phyloP scores from a whole-genome alignment of 148 eudicot species.

The Rhododendron kiyosumense region DNA sequence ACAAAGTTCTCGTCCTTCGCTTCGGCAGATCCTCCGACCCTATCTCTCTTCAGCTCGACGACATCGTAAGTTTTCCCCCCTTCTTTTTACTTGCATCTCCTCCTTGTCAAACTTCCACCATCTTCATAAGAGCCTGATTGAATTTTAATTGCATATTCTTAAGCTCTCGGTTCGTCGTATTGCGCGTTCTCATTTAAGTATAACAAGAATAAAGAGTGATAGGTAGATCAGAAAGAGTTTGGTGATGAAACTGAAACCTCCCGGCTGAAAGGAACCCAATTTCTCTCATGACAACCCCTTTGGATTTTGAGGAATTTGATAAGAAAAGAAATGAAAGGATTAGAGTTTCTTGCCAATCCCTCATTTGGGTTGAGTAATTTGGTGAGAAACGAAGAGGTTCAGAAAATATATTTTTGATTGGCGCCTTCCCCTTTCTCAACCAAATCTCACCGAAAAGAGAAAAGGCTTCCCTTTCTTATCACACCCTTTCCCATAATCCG shows the following conservation, averaged over 20 bases:
- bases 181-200: not conserved
- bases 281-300: not conserved
- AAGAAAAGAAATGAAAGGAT: not conserved
- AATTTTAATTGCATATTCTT: not conserved
- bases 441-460: not conserved
- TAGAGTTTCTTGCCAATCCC: not conserved
- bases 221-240: not conserved
- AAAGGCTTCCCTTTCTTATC: not conserved
- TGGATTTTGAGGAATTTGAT: not conserved
- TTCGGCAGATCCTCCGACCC: slow-evolving; percentile 73
- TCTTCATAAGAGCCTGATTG: not conserved
- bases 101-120: not conserved
- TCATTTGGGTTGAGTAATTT: not conserved
- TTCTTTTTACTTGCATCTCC: not conserved
- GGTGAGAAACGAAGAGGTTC: not conserved
- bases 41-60: slow-evolving; percentile 79
- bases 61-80: slow-evolving; percentile 42
- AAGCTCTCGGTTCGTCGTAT: too few relatives aligned
- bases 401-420: not conserved
- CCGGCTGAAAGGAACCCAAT: not conserved
- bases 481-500: not conserved
- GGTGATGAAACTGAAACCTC: not conserved
- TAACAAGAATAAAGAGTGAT: not conserved
- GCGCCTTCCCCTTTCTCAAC: not conserved
- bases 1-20: slow-evolving; percentile 87